Conservation (phyloP, 2,329 filamentous ascomycete species). For the Fusarium avenaceum region DNA sequence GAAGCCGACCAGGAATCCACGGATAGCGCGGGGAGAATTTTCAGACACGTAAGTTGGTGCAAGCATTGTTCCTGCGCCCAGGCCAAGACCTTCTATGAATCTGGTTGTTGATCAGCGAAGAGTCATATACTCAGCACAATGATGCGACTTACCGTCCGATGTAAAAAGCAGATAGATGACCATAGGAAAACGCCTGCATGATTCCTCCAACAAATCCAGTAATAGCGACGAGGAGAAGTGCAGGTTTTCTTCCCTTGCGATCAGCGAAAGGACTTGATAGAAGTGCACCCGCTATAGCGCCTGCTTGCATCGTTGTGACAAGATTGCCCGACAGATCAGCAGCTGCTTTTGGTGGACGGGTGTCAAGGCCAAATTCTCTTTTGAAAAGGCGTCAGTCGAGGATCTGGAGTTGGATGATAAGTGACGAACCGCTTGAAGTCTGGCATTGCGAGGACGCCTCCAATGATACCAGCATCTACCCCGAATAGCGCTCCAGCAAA, state of each 20-base stretch:
- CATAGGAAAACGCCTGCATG: constrained; percentile 52
- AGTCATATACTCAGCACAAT: fast-evolving
- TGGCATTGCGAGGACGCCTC: constrained; percentile 49
- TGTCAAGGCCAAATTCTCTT: constrained; percentile 46
- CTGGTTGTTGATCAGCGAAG: not conserved
- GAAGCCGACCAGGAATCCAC: constrained; percentile 70
- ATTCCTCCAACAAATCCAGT: constrained; percentile 51
- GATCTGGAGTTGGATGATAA: fast-evolving
- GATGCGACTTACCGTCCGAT: constrained; percentile 41
- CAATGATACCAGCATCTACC: constrained; percentile 50
- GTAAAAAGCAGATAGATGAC: constrained; percentile 49
- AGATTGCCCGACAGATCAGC: constrained; percentile 48
- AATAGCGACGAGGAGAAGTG: constrained; percentile 48
- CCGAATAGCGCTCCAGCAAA: constrained; percentile 46
- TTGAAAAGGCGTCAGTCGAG: fast-evolving
- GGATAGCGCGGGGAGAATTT: constrained; percentile 70
- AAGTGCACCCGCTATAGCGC: constrained; percentile 46
- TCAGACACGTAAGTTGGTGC: constrained; percentile 73
- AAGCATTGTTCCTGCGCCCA: constrained; percentile 67
- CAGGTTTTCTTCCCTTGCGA: constrained; percentile 51
- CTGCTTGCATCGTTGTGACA: constrained; percentile 50
- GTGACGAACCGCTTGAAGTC: constrained; percentile 39
- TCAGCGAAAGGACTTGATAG: constrained; percentile 48
- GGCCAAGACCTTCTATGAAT: constrained; percentile 66
- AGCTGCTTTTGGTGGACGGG: constrained; percentile 11